Evolutionary conservation across 2,329 filamentous ascomycete genomes (phyloP).

Genomic region (Davidsoniella neocaledoniae): DNA sequence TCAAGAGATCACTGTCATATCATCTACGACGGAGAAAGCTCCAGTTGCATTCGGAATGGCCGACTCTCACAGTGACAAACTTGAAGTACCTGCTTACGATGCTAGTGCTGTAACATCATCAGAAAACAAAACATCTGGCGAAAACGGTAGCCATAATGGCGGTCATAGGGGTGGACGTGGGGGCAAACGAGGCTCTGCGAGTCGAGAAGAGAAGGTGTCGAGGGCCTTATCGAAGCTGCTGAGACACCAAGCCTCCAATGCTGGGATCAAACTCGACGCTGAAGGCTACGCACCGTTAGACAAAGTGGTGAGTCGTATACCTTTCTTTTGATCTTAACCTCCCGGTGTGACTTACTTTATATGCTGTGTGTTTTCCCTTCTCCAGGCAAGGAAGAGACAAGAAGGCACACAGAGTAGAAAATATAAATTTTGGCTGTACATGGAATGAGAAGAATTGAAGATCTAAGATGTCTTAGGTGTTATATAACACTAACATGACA

Average conservation of each 20-base stretch:
- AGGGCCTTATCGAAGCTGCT: conserved; percentile 37
- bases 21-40: no score
- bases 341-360: not conserved
- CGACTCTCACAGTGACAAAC: no score
- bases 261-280: conserved; percentile 37
- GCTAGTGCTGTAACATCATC: no score
- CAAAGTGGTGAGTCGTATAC: conserved; percentile 33
- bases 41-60: no score
- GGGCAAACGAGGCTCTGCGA: conserved; percentile 18
- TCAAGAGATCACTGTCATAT: no score
- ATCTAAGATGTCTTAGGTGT: no score
- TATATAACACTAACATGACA: not conserved
- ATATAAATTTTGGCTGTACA: not conserved
- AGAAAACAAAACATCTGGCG: no score
- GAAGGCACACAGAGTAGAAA: not conserved
- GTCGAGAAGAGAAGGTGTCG: conserved; percentile 33
- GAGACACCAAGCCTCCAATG: conserved; percentile 38
- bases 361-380: conserved; percentile 7
- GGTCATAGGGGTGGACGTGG: conserved; percentile 18
- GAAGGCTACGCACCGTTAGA: conserved; percentile 44
- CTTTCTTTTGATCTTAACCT: not conserved
- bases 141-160: conserved; percentile 14
- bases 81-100: no score
- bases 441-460: not conserved
- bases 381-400: not conserved